Evolutionary conservation across 768 basidiomycete species (phyloP).

Genomic region (Kondoa subrosea): DNA sequence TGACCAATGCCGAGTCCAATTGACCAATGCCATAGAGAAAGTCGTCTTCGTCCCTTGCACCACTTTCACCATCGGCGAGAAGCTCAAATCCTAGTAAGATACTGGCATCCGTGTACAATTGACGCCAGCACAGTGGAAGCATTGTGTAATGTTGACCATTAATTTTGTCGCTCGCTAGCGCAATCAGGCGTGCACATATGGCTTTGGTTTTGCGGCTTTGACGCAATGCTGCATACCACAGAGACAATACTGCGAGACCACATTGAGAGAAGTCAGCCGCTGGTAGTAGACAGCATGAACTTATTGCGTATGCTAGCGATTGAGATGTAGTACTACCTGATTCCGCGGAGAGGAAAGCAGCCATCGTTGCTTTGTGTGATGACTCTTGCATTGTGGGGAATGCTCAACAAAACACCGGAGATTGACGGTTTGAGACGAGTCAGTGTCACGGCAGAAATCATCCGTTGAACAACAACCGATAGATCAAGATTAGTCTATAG

Average conservation of each 20-base stretch:
- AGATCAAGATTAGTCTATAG: too few species aligned
- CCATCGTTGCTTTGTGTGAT: too few species aligned
- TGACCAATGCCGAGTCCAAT: conserved; percentile 70
- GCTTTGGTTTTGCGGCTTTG: neutral
- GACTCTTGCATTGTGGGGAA: too few species aligned
- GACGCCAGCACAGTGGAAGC: conserved; percentile 42
- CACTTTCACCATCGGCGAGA: conserved; percentile 10
- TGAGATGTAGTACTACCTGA: too few species aligned
- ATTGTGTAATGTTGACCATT: conserved; percentile 32
- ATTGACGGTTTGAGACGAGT: too few species aligned
- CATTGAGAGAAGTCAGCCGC: neutral
- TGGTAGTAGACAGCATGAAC: too few species aligned
- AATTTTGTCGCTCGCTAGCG: conserved; percentile 41
- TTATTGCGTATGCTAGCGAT: too few species aligned
- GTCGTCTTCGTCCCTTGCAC: neutral
- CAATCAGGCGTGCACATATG: neutral
- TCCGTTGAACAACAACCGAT: too few species aligned
- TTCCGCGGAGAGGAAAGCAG: too few species aligned
- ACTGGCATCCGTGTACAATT: conserved; percentile 58
- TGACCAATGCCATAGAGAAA: conserved; percentile 38
- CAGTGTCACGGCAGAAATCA: too few species aligned
- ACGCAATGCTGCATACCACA: neutral
- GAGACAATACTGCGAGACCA: neutral
- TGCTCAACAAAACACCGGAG: too few species aligned
- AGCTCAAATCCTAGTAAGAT: conserved; percentile 38